phyloP scores from a whole-genome alignment of 768 basidiomycete genomes.

The Boletus rubropictus region DNA sequence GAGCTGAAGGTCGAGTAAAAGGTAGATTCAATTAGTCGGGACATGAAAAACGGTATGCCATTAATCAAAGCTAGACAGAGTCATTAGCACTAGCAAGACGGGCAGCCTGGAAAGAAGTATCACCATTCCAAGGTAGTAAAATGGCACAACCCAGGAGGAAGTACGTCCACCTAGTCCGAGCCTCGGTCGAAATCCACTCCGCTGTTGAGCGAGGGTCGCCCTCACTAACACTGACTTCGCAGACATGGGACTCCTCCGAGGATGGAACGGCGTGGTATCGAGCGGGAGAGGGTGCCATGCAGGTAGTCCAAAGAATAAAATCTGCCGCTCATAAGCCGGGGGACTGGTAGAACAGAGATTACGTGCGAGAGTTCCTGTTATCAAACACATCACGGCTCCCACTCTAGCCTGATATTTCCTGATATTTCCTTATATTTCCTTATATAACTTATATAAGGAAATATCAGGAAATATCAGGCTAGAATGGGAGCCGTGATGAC shows the following conservation, averaged over 20 bases:
- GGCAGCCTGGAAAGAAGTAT: constrained; percentile 14
- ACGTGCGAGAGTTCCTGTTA: too few species aligned
- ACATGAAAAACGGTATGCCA: constrained; percentile 74
- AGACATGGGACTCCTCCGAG: constrained; percentile 7
- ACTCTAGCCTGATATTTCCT: too few species aligned
- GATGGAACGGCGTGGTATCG: constrained; percentile 8
- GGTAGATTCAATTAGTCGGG: constrained; percentile 57
- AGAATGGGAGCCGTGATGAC: too few species aligned
- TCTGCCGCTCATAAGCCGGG: not conserved
- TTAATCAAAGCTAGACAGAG: constrained; percentile 70
- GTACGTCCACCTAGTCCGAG: constrained; percentile 54
- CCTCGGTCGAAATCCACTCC: constrained; percentile 30
- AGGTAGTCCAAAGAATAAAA: not conserved
- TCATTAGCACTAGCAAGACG: constrained; percentile 1
- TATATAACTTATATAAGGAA: too few species aligned
- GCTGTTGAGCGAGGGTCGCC: constrained; percentile 20
- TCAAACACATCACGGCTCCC: too few species aligned
- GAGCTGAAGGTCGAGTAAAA: constrained; percentile 57
- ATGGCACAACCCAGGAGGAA: constrained; percentile 75
- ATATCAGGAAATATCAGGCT: too few species aligned
- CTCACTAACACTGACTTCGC: not conserved
- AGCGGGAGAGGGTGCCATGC: constrained; percentile 7
- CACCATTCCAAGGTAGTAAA: constrained; percentile 89
- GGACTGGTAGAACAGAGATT: not conserved
- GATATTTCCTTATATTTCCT: too few species aligned